phyloP scores from a whole-genome alignment of 345 rosid species.

The Syzygium grande region DNA sequence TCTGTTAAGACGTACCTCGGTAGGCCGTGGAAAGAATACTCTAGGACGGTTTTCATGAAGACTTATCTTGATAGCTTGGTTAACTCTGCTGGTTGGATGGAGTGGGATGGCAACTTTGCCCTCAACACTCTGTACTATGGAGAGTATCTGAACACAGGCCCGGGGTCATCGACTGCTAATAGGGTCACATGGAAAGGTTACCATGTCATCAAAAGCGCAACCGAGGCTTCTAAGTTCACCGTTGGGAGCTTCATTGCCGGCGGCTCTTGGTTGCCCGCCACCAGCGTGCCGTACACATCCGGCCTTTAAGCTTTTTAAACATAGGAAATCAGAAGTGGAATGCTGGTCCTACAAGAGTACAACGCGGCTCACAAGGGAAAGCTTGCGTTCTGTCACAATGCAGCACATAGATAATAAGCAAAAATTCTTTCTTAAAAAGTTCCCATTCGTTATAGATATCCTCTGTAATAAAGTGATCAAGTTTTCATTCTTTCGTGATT shows the following conservation, averaged over 20 bases:
- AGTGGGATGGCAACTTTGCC: constrained; percentile 45
- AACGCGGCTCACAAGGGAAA: not conserved
- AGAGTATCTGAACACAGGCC: constrained; percentile 37
- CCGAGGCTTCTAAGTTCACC: constrained; percentile 34
- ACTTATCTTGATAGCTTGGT: constrained; percentile 36
- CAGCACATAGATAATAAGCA: not conserved
- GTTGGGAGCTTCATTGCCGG: constrained; percentile 38
- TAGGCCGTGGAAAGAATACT: constrained; percentile 43
- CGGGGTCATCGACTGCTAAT: constrained; percentile 26
- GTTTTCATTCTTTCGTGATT: not conserved
- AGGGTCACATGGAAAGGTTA: constrained; percentile 47
- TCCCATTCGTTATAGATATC: not conserved
- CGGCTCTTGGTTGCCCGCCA: constrained; percentile 32
- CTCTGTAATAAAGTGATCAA: not conserved
- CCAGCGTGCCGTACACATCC: constrained; percentile 36
- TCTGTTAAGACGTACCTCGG: constrained; percentile 46
- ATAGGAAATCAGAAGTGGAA: not conserved
- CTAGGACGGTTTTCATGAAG: constrained; percentile 37
- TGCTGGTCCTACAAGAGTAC: not conserved
- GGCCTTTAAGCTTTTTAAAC: constrained; percentile 20
- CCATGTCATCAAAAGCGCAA: constrained; percentile 23
- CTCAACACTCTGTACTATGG: constrained; percentile 42
- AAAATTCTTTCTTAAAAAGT: not conserved
- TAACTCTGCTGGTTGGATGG: constrained; percentile 42
- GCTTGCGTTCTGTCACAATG: not conserved